These are phyloP conservation scores for Dictyophora rubrovolvata DNA, from an alignment of 768 basidiomycete genomes.

Conservation along the genomic window DNA sequence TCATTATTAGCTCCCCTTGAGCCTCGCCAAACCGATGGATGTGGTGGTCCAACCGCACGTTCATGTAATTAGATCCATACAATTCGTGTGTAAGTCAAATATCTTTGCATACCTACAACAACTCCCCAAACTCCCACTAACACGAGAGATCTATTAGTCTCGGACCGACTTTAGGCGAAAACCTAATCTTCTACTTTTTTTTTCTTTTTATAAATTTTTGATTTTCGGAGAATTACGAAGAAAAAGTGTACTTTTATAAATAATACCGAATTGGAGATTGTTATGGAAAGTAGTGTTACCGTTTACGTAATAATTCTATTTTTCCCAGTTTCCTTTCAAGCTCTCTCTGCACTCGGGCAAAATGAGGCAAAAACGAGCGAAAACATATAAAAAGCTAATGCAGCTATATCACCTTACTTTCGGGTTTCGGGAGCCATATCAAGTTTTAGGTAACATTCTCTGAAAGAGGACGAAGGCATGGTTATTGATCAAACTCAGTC, in stretches of 20 bases:
- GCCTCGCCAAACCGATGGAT: slow-evolving; percentile 4
- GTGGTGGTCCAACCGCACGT: slow-evolving; percentile 5
- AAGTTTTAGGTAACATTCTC: slow-evolving; percentile 61
- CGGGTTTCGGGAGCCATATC: slow-evolving; percentile 89
- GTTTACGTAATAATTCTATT: neutral
- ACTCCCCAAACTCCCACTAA: neutral
- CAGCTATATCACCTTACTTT: slow-evolving; percentile 76
- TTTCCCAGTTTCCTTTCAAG: neutral
- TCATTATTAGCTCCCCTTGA: neutral
- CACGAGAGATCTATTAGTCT: too few species aligned
- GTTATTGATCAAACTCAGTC: slow-evolving; percentile 33
- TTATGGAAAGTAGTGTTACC: neutral
- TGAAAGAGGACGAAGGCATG: neutral
- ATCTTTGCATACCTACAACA: neutral
- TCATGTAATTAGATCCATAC: slow-evolving; percentile 2
- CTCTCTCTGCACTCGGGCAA: neutral
- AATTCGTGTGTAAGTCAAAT: neutral
- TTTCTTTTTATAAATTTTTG: neutral
- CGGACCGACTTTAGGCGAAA: neutral
- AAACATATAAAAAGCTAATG: slow-evolving; percentile 93
- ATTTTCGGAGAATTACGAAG: neutral
- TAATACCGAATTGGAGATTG: neutral
- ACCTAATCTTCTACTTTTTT: neutral
- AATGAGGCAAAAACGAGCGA: slow-evolving; percentile 95
- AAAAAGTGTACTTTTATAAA: neutral